Percentiles rank a stretch among this genome's conserved stretches.
These are phyloP conservation scores for Phanerochaete sordida DNA, from an alignment of 768 basidiomycete species.

Conservation along the genomic window DNA sequence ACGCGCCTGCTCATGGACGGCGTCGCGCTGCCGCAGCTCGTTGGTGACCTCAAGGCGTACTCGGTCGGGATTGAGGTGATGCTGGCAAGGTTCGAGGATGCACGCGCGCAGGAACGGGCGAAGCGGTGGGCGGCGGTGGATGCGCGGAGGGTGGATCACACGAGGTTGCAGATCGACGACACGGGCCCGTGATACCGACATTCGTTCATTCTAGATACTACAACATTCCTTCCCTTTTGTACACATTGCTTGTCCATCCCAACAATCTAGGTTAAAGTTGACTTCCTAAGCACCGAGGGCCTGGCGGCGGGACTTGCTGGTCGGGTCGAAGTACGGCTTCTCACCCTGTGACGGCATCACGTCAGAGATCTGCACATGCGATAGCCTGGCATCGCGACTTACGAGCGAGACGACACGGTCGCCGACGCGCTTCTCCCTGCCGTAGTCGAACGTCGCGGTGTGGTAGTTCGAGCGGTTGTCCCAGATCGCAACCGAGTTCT, in stretches of 20 bases:
- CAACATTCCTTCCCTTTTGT: neutral
- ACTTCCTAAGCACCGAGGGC: slow-evolving; percentile 11
- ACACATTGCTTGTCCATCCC: neutral
- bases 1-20: neutral
- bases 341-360: slow-evolving; percentile 23
- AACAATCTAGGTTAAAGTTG: neutral
- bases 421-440: slow-evolving; percentile 25
- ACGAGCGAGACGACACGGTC: slow-evolving; percentile 30
- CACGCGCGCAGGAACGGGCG: neutral
- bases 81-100: neutral
- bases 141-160: neutral
- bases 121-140: neutral
- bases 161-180: no score
- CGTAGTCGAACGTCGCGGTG: slow-evolving; percentile 35
- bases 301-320: slow-evolving; percentile 16
- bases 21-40: neutral
- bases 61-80: neutral
- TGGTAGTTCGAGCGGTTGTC: slow-evolving; percentile 31
- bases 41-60: neutral
- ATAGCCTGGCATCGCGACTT: neutral
- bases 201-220: neutral
- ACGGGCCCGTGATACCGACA: neutral
- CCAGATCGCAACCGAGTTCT: slow-evolving; percentile 19
- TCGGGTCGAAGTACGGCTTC: slow-evolving; percentile 30
- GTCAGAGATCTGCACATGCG: neutral